Conservation (phyloP, 371 early-diverging fungal species). For the Dinochytrium kinnereticum region DNA sequence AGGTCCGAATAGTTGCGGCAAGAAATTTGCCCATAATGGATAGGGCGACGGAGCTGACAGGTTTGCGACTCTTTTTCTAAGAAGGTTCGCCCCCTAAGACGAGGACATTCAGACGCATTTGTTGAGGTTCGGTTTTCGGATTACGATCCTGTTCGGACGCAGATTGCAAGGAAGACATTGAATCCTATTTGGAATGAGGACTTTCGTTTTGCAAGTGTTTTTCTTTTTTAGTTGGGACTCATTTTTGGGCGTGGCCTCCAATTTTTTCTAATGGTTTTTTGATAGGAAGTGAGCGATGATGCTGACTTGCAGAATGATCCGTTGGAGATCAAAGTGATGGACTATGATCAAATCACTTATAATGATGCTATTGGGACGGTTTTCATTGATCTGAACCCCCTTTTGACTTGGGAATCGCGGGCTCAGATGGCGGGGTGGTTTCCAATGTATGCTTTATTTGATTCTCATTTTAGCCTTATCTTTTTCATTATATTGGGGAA, state of each 20-base stretch:
- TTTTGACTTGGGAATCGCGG: slow-evolving; percentile 64
- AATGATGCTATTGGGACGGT: slow-evolving; percentile 77
- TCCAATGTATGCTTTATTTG: slow-evolving; percentile 72
- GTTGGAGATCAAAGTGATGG: slow-evolving; percentile 72
- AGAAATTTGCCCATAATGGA: slow-evolving; percentile 82
- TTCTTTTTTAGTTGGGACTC: neutral
- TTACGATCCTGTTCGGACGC: slow-evolving; percentile 63
- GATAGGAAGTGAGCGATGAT: slow-evolving; percentile 70
- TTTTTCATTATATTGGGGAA: neutral
- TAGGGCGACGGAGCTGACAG: slow-evolving; percentile 66
- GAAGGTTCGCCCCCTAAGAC: neutral
- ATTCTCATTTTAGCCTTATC: too few relatives aligned
- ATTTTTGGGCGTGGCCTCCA: too few relatives aligned
- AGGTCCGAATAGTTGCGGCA: slow-evolving; percentile 70
- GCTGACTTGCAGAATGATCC: slow-evolving; percentile 76
- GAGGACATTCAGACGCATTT: slow-evolving; percentile 62
- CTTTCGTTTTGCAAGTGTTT: slow-evolving; percentile 47
- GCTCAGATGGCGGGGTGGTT: slow-evolving; percentile 71
- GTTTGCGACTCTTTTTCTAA: slow-evolving; percentile 24
- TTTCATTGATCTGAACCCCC: slow-evolving; percentile 72
- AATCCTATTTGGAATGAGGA: slow-evolving; percentile 80
- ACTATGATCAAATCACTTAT: slow-evolving; percentile 77
- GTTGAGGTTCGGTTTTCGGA: slow-evolving; percentile 77
- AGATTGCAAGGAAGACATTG: slow-evolving; percentile 67
- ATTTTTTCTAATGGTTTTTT: too few relatives aligned